Evolutionary conservation across 129 eudicot species (phyloP), one percentile per base, ranked within the genome.

Genomic region (Pseudognaphalium luteoalbum): DNA sequence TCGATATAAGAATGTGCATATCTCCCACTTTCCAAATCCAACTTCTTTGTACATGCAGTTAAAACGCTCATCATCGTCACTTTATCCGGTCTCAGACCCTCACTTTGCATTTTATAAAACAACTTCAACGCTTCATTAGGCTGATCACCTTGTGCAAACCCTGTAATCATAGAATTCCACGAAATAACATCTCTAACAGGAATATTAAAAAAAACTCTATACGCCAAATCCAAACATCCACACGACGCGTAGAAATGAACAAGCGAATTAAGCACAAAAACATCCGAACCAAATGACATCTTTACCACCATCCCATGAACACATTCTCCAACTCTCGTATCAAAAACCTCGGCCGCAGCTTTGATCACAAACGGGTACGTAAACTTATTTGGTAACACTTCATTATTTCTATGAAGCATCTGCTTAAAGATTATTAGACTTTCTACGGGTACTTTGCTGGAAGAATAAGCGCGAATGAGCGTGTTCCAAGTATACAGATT

Each of bases 331-430:
- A 79, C 29, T 78, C 70, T 42, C 6, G 29, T 69, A 80, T 81
- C 86, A 59, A 8, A 63, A 68, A 85, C 64, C 81, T 81, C 80
- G 16, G 90, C 85, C 7, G 87, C 87, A 32, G 93, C 96, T 77
- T 89, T 89, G 41, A 89, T 75, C 76, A 86, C 93, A 74, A 92
- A 89, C 11, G 97, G 97, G 87, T 67, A 89, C 0, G 96, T 89
- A 44, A 89, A 91, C 74, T 91, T 89, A 59, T 83, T 85, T 21
- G 96, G 96, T 58, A 62, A 64, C 42, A 80, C 65, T 30, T 83
- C 88, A 72, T 54, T 8, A 66, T 84, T 59, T 15, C 60, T 51
- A 66, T 78, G 50, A 81, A 85, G 81, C 83, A 91, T 80, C 9
- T 42, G 78, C 3, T 72, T 41, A 59, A 89, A 91, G 15, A 91